phyloP scores from a whole-genome alignment of 108 stramenopile species.

The Epipyxis sp. region DNA sequence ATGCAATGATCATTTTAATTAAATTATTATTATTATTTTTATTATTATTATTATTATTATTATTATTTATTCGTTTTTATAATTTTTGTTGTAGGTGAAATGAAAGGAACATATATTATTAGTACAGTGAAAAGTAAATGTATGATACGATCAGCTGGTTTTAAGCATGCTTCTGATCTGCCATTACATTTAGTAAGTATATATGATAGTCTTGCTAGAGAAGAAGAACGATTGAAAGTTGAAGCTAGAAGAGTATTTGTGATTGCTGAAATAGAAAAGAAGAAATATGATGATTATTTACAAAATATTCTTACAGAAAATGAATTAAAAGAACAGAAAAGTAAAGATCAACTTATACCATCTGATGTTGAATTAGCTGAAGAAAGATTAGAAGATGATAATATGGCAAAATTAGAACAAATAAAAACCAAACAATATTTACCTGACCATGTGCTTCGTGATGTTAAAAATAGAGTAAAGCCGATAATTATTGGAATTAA shows the following conservation, averaged over 20 bases:
- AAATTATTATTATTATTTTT: too few species aligned
- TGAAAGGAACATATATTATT: background rate
- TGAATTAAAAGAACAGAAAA: conserved; percentile 14
- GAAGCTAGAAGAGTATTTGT: background rate
- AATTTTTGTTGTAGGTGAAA: too few species aligned
- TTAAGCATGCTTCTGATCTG: background rate
- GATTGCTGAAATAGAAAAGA: background rate
- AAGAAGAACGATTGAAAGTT: background rate
- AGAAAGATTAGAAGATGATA: conserved; percentile 20
- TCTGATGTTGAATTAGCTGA: conserved; percentile 22
- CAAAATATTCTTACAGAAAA: background rate
- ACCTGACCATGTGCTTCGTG: conserved; percentile 10
- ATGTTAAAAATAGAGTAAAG: background rate
- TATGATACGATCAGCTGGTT: background rate
- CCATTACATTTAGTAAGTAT: background rate
- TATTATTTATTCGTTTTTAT: too few species aligned
- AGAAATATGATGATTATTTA: background rate
- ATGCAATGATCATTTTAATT: too few species aligned
- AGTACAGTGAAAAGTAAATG: background rate
- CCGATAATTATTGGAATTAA: background rate
- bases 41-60: too few species aligned
- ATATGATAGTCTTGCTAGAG: background rate
- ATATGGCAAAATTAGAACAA: background rate
- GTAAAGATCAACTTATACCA: background rate
- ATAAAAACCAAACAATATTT: background rate